A percentile compares a stretch with the other conserved stretches of the same genome.
Evolutionary conservation across 2,329 filamentous ascomycete genomes (phyloP).

Genomic region (Sordariomycetes sp.): DNA sequence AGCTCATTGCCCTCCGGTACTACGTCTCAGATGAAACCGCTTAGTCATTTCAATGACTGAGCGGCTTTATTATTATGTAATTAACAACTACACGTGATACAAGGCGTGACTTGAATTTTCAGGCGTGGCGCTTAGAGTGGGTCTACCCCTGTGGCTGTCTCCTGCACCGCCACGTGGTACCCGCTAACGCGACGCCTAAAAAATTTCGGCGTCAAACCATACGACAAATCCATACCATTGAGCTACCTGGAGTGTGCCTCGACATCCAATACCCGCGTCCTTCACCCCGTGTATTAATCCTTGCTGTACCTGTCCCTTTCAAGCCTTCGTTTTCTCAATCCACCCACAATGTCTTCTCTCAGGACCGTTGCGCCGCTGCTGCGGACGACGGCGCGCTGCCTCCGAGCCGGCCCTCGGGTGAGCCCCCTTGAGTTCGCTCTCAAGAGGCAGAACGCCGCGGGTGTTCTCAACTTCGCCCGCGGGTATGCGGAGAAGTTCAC

Average conservation of each 20-base stretch:
- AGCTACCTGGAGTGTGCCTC: neutral
- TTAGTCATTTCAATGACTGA: too few relatives aligned
- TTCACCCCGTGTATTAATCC: neutral
- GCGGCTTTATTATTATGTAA: too few relatives aligned
- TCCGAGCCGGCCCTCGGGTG: slow-evolving; percentile 52
- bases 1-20: too few relatives aligned
- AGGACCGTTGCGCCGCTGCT: slow-evolving; percentile 67
- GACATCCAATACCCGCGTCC: neutral
- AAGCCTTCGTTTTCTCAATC: neutral
- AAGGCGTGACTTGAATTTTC: too few relatives aligned
- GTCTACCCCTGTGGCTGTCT: neutral
- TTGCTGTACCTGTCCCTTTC: neutral
- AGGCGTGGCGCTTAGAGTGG: neutral
- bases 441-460: slow-evolving; percentile 46
- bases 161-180: neutral
- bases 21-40: too few relatives aligned
- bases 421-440: slow-evolving; percentile 67
- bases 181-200: neutral
- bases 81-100: too few relatives aligned
- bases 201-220: neutral
- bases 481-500: slow-evolving; percentile 61
- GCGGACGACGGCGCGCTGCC: slow-evolving; percentile 61
- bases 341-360: slow-evolving; percentile 60
- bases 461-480: slow-evolving; percentile 52
- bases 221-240: neutral